Percentiles rank a stretch among this genome's conserved stretches.
phyloP scores from a whole-genome alignment of 805 yeast genomes.

The Vanderwaltozyma verrucispora region DNA sequence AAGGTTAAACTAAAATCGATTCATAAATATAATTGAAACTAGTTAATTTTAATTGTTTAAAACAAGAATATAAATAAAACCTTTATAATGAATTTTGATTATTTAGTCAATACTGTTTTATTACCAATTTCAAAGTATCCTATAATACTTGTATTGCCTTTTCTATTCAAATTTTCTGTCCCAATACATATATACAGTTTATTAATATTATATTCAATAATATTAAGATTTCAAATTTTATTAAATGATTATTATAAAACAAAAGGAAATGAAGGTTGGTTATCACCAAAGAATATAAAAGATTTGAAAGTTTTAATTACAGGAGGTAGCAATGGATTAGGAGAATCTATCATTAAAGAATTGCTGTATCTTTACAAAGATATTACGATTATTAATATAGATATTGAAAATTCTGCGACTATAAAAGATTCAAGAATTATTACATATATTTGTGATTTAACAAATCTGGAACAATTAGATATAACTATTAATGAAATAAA shows the following conservation, averaged over 20 bases:
- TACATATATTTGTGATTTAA: slow-evolving; percentile 60
- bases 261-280: slow-evolving; percentile 7
- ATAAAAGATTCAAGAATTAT: slow-evolving; percentile 23
- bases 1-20: too few species aligned
- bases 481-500: slow-evolving; percentile 32
- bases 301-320: slow-evolving; percentile 18
- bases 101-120: slow-evolving; percentile 7
- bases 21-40: too few species aligned
- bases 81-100: slow-evolving; percentile 14
- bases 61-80: too few species aligned
- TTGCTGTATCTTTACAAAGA: slow-evolving; percentile 12
- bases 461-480: slow-evolving; percentile 35
- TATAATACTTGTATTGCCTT: slow-evolving; percentile 5
- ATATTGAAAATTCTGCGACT: slow-evolving; percentile 5
- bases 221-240: slow-evolving; percentile 3
- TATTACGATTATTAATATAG: slow-evolving; percentile 23
- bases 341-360: slow-evolving; percentile 18
- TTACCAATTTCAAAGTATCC: slow-evolving; percentile 17
- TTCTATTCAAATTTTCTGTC: slow-evolving; percentile 4
- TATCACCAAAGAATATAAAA: slow-evolving; percentile 1
- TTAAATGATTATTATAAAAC: slow-evolving; percentile 5
- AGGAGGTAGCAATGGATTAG: slow-evolving; percentile 34
- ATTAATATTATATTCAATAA: slow-evolving; percentile 5
- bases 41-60: too few species aligned
- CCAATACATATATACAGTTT: not conserved